These are phyloP conservation scores for Trypanosoma scelopori DNA, from an alignment of 208 protist species.

Conservation along the genomic window DNA sequence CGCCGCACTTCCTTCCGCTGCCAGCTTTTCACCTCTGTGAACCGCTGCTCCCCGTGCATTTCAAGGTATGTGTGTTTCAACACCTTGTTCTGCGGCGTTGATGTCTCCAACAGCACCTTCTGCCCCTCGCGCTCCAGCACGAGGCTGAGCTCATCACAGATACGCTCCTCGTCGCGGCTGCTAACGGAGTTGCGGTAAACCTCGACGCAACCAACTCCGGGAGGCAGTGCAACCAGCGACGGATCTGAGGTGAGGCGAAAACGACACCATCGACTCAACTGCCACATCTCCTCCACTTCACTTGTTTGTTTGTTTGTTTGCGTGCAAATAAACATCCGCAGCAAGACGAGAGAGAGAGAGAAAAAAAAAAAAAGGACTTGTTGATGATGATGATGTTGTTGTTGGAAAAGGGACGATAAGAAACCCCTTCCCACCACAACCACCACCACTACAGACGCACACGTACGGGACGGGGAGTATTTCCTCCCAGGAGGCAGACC, in stretches of 20 bases:
- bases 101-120: slow-evolving; percentile 40
- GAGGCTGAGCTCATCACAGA: slow-evolving; percentile 67
- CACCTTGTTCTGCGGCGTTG: slow-evolving; percentile 53
- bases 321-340: slow-evolving; percentile 7
- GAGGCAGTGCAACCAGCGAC: slow-evolving; percentile 60
- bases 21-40: slow-evolving; percentile 78
- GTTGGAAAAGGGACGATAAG: too few species aligned
- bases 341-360: slow-evolving; percentile 2
- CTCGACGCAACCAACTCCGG: slow-evolving; percentile 46
- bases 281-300: slow-evolving; percentile 17
- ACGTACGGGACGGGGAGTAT: too few species aligned
- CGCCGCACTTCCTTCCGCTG: slow-evolving; percentile 62
- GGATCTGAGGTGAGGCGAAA: slow-evolving; percentile 38
- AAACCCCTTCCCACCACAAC: too few species aligned
- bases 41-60: slow-evolving; percentile 71
- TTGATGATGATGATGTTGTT: too few species aligned
- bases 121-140: slow-evolving; percentile 74
- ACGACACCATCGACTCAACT: slow-evolving; percentile 5
- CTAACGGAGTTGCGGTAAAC: slow-evolving; percentile 80
- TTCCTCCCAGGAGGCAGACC: too few species aligned
- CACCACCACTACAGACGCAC: too few species aligned
- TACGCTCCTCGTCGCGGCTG: slow-evolving; percentile 56
- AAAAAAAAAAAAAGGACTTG: too few species aligned
- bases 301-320: too few species aligned
- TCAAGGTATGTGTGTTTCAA: slow-evolving; percentile 84